Evolutionary conservation across 1,284 basidiomycete species (phyloP).

Genomic region (Coriolopsis trogii): DNA sequence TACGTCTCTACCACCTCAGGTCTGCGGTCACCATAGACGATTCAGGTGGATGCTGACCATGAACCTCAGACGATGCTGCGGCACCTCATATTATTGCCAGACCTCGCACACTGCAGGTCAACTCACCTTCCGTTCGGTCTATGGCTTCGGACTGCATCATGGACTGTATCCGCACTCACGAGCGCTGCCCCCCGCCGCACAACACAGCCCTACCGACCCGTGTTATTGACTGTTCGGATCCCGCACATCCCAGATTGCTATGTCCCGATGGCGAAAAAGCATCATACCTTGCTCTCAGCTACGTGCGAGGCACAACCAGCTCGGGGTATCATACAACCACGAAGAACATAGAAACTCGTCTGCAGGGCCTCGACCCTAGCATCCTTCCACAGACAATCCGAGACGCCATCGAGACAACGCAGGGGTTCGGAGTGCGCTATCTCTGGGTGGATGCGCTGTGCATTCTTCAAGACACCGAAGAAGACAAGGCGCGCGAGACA

Average conservation of each 20-base stretch:
- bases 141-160: slow-evolving; percentile 6
- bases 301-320: slow-evolving; percentile 7
- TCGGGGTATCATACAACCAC: slow-evolving; percentile 8
- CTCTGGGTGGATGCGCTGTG: slow-evolving; percentile 15
- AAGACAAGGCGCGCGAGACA: slow-evolving; percentile 7
- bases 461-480: slow-evolving; percentile 9
- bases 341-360: slow-evolving; percentile 6
- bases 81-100: slow-evolving; percentile 3
- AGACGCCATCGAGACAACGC: slow-evolving; percentile 13
- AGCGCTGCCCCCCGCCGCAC: slow-evolving; percentile 11
- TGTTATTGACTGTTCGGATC: slow-evolving; percentile 11
- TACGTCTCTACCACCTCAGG: slow-evolving; percentile 12
- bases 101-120: background rate
- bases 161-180: slow-evolving; percentile 10
- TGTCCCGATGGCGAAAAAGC: slow-evolving; percentile 5
- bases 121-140: background rate
- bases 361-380: background rate
- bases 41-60: background rate
- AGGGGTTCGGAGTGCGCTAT: slow-evolving; percentile 11
- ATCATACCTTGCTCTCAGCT: slow-evolving; percentile 10
- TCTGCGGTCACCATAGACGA: background rate
- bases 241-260: slow-evolving; percentile 6
- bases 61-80: slow-evolving; percentile 1
- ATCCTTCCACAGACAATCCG: slow-evolving; percentile 9
- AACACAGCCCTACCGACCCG: slow-evolving; percentile 5